Percentiles rank a stretch among this genome's conserved stretches.
These are phyloP conservation scores for Elaeagnus macrophylla DNA, from an alignment of 306 rosid species.

Conservation along the genomic window DNA sequence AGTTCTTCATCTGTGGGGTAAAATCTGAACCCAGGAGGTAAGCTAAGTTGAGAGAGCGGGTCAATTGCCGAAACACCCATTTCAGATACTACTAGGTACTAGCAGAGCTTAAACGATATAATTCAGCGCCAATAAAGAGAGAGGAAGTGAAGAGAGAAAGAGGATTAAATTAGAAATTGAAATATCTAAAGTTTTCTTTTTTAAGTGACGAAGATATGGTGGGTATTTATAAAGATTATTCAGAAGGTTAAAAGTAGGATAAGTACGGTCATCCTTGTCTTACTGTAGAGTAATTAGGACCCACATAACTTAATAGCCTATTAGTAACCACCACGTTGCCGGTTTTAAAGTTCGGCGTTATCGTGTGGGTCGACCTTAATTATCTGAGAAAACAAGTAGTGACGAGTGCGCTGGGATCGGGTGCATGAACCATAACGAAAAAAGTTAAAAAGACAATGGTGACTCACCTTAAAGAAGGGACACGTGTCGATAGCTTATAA, in stretches of 20 bases:
- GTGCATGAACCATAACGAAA: slow-evolving; percentile 35
- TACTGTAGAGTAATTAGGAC: slow-evolving; percentile 18
- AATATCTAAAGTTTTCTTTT: slow-evolving; percentile 15
- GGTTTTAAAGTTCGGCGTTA: slow-evolving; percentile 15
- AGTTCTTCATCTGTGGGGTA: slow-evolving; percentile 91
- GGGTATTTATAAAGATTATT: slow-evolving; percentile 32
- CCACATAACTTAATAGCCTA: slow-evolving; percentile 22
- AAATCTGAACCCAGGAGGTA: slow-evolving; percentile 90
- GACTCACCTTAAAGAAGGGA: slow-evolving; percentile 8
- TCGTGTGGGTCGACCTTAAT: slow-evolving; percentile 42
- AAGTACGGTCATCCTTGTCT: slow-evolving; percentile 40
- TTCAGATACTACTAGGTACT: background rate
- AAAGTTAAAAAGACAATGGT: background rate
- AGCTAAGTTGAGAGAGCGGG: slow-evolving; percentile 53
- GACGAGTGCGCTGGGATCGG: slow-evolving; percentile 16
- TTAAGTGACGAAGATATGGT: slow-evolving; percentile 7
- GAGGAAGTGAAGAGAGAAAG: background rate
- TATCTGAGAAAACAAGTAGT: slow-evolving; percentile 47
- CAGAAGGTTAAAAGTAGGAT: slow-evolving; percentile 6
- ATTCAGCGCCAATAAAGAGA: background rate
- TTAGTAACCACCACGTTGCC: slow-evolving; percentile 29
- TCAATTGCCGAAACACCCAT: slow-evolving; percentile 63
- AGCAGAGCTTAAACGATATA: background rate
- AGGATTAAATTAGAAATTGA: background rate
- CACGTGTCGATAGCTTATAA: slow-evolving; percentile 15